Conservation (phyloP, 2,329 filamentous ascomycete species). For the Leptographium wingfieldii region DNA sequence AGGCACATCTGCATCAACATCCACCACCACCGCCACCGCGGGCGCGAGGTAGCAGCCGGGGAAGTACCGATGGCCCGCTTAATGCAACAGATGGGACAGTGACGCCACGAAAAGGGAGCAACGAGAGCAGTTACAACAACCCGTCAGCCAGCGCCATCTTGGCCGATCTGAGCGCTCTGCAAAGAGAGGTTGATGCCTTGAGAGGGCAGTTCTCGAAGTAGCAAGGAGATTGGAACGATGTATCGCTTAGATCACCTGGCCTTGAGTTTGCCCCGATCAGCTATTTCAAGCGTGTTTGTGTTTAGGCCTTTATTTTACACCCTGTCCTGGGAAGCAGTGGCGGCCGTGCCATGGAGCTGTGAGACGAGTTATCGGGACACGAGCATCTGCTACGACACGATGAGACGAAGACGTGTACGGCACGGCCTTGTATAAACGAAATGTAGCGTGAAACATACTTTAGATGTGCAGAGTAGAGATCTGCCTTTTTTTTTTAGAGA, state of each 20-base stretch:
- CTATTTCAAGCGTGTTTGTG: neutral
- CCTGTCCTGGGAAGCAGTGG: neutral
- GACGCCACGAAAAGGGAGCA: constrained; percentile 18
- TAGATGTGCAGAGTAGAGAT: neutral
- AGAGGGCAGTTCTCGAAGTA: constrained; percentile 21
- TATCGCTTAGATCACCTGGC: neutral
- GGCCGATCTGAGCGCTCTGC: constrained; percentile 58
- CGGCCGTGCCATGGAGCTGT: neutral
- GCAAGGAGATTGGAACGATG: neutral
- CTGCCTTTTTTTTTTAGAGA: neutral
- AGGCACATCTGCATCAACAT: constrained; percentile 2
- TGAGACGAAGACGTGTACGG: neutral
- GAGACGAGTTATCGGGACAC: neutral
- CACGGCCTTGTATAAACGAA: neutral
- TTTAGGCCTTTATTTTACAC: neutral
- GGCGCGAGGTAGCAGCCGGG: constrained; percentile 32
- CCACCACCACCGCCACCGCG: constrained; percentile 37
- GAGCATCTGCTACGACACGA: neutral
- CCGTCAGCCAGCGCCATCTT: constrained; percentile 46
- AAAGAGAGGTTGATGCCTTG: constrained; percentile 62
- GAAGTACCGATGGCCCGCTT: constrained; percentile 24
- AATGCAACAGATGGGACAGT: neutral
- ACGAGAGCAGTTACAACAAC: neutral
- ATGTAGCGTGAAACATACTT: neutral
- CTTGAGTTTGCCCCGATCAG: neutral